phyloP scores from a whole-genome alignment of 768 basidiomycete genomes.

The Suillus lakei region DNA sequence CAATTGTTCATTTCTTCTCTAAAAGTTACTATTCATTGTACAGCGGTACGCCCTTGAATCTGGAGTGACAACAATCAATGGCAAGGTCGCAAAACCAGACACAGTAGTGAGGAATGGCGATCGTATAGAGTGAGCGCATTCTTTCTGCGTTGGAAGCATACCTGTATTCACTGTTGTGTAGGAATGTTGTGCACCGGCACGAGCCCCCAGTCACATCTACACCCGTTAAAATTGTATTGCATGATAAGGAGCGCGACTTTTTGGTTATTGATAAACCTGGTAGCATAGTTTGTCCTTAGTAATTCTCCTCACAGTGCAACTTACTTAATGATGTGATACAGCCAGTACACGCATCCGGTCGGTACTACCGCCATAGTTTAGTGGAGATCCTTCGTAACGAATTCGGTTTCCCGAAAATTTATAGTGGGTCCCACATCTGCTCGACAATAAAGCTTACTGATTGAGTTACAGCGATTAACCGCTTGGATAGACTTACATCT shows the following conservation, averaged over 20 bases:
- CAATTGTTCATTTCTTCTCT: slow-evolving; percentile 1
- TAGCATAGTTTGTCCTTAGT: slow-evolving; percentile 75
- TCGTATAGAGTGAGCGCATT: slow-evolving; percentile 74
- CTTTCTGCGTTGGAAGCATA: background rate
- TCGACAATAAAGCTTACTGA: background rate
- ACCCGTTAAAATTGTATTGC: slow-evolving; percentile 78
- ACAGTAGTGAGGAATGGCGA: slow-evolving; percentile 87
- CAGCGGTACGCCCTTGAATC: slow-evolving; percentile 81
- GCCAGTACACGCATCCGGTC: slow-evolving; percentile 92
- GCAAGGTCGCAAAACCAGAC: slow-evolving; percentile 79
- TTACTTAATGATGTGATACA: slow-evolving; percentile 33
- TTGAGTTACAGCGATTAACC: slow-evolving; percentile 75
- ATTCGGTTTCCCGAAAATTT: slow-evolving; percentile 79
- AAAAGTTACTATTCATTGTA: background rate
- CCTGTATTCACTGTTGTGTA: slow-evolving; percentile 32
- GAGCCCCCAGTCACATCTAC: slow-evolving; percentile 92
- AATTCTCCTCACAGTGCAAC: background rate
- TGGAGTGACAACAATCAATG: slow-evolving; percentile 95
- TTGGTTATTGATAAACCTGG: slow-evolving; percentile 97
- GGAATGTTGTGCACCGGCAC: slow-evolving; percentile 94
- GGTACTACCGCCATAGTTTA: slow-evolving; percentile 89
- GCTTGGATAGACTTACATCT: slow-evolving; percentile 92
- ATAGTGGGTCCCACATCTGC: slow-evolving; percentile 60
- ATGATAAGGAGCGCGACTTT: slow-evolving; percentile 80
- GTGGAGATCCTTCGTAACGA: slow-evolving; percentile 86